A percentile compares a stretch with the other conserved stretches of the same genome.
These are phyloP conservation scores for Paradendryphiella salina DNA, from an alignment of 2,329 filamentous ascomycete genomes.

Conservation along the genomic window DNA sequence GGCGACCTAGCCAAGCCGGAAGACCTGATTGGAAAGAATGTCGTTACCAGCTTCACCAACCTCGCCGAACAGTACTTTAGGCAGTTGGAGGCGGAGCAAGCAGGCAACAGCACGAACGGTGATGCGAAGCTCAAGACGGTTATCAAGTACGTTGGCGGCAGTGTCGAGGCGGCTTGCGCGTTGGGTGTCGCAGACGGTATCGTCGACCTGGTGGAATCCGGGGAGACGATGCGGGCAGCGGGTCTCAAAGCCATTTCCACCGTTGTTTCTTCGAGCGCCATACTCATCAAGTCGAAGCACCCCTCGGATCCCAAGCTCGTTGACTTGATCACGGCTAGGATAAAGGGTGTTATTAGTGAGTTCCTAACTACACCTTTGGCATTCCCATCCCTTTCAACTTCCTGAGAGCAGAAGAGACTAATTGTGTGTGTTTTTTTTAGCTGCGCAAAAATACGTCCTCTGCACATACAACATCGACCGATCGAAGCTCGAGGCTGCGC, in stretches of 20 bases:
- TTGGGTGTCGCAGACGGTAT: constrained; percentile 95
- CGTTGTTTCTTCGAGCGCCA: constrained; percentile 82
- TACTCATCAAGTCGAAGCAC: constrained; percentile 87
- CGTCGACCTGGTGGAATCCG: constrained; percentile 96
- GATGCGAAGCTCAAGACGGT: constrained; percentile 73
- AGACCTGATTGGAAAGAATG: constrained; percentile 86
- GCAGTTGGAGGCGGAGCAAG: constrained; percentile 64
- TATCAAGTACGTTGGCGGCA: constrained; percentile 92
- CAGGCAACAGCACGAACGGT: constrained; percentile 40
- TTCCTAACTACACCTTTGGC: not conserved
- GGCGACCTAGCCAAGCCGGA: constrained; percentile 69
- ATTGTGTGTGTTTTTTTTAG: constrained; percentile 39
- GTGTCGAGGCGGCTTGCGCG: constrained; percentile 95
- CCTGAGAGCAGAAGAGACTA: constrained; percentile 11
- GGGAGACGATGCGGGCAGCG: constrained; percentile 96
- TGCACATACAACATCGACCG: constrained; percentile 95
- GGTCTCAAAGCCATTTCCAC: constrained; percentile 94
- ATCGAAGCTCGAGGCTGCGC: constrained; percentile 65
- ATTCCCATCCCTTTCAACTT: not conserved
- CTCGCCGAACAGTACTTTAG: constrained; percentile 83
- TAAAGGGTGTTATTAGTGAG: constrained; percentile 86
- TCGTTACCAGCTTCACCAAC: constrained; percentile 93
- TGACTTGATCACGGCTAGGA: constrained; percentile 80
- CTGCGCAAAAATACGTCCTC: constrained; percentile 88
- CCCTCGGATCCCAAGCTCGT: constrained; percentile 80